These are phyloP conservation scores for Pseudogymnoascus sp. DNA, from an alignment of 2,329 filamentous ascomycete genomes.

Conservation along the genomic window DNA sequence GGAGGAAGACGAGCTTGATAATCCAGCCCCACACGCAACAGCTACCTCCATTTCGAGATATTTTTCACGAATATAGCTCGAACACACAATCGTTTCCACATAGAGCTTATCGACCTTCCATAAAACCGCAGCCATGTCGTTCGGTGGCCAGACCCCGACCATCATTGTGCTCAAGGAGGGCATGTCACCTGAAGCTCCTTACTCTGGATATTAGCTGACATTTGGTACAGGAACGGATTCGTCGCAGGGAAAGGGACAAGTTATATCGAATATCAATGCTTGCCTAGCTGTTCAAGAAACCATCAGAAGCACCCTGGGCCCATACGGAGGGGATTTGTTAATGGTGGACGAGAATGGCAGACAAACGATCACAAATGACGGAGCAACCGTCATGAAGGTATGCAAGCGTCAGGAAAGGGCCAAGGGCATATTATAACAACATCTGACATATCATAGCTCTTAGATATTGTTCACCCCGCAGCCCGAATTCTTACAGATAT, in stretches of 20 bases:
- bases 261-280: constrained; percentile 97
- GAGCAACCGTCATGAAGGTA: constrained; percentile 98
- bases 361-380: constrained; percentile 98
- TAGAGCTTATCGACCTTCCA: constrained; percentile 2
- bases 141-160: constrained; percentile 93
- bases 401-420: constrained; percentile 16
- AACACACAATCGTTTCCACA: neutral
- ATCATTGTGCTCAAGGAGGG: constrained; percentile 98
- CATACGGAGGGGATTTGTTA: constrained; percentile 92
- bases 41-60: constrained; percentile 6
- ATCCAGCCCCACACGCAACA: constrained; percentile 4
- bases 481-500: constrained; percentile 97
- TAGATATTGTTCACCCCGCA: constrained; percentile 97
- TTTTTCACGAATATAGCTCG: constrained; percentile 7
- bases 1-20: constrained; percentile 6
- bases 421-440: constrained; percentile 8
- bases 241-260: constrained; percentile 93
- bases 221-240: constrained; percentile 73
- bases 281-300: constrained; percentile 93
- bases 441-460: constrained; percentile 51
- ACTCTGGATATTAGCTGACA: constrained; percentile 11
- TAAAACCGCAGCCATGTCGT: constrained; percentile 59
- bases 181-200: constrained; percentile 41
- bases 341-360: constrained; percentile 92
- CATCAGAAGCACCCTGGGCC: constrained; percentile 90